Conservation (phyloP, 345 rosid species). For the Odontarrhena argentea region DNA sequence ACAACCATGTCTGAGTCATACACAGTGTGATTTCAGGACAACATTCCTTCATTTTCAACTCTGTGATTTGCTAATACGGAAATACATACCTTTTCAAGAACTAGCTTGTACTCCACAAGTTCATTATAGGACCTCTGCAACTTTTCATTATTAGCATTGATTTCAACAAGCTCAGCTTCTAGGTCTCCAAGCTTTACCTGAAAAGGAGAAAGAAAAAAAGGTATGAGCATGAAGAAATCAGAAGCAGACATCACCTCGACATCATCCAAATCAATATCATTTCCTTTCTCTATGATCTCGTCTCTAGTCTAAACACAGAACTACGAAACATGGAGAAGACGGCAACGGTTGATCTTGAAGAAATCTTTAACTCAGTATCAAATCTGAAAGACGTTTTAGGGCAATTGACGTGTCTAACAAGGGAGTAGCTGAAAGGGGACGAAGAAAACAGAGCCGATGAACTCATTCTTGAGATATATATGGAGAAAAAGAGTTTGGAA, state of each 20-base stretch:
- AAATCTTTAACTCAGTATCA: constrained; percentile 77
- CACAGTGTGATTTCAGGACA: too few species aligned
- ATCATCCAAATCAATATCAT: constrained; percentile 80
- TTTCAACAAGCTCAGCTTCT: constrained; percentile 85
- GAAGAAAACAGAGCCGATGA: constrained; percentile 64
- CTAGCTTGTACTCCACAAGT: constrained; percentile 88
- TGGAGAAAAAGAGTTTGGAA: constrained; percentile 64
- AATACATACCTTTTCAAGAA: constrained; percentile 72
- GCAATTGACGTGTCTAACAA: constrained; percentile 53
- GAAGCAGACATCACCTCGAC: constrained; percentile 60
- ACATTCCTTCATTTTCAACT: neutral
- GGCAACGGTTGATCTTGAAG: constrained; percentile 83
- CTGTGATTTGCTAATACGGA: neutral
- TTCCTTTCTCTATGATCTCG: constrained; percentile 65
- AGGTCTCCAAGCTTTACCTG: constrained; percentile 83
- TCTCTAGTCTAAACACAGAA: constrained; percentile 76
- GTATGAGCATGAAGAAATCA: constrained; percentile 14
- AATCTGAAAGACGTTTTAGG: constrained; percentile 69
- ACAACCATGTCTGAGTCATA: too few species aligned
- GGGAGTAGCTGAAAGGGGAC: constrained; percentile 44
- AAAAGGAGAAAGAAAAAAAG: constrained; percentile 35
- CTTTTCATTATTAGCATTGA: constrained; percentile 87
- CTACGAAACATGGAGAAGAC: constrained; percentile 91
- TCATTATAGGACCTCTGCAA: constrained; percentile 81
- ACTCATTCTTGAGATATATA: constrained; percentile 50